Evolutionary conservation across 306 rosid species (phyloP).

Genomic region (Quercus engelmannii): DNA sequence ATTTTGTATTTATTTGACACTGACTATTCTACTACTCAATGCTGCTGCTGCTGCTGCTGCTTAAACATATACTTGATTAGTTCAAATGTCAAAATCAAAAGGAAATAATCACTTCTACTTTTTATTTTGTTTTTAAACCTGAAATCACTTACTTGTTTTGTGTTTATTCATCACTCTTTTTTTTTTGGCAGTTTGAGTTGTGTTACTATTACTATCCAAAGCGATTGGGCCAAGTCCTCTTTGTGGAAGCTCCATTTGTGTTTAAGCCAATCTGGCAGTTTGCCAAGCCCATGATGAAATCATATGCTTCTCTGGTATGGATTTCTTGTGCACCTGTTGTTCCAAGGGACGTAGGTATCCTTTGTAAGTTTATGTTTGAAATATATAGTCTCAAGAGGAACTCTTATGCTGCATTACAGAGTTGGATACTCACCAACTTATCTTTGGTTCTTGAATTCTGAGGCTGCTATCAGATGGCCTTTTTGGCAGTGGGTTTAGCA

Average conservation of each 20-base stretch:
- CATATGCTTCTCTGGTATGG: constrained; percentile 83
- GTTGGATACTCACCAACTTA: neutral
- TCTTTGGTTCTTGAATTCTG: neutral
- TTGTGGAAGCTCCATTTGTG: constrained; percentile 84
- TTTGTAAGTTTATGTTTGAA: neutral
- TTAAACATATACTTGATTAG: neutral
- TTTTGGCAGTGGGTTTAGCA: neutral
- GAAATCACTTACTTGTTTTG: neutral
- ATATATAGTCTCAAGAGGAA: neutral
- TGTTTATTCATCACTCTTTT: constrained; percentile 8
- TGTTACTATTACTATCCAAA: constrained; percentile 83
- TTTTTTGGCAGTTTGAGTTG: constrained; percentile 77
- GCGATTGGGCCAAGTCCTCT: constrained; percentile 74
- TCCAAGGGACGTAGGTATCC: neutral
- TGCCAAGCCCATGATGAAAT: constrained; percentile 71
- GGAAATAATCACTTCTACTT: neutral
- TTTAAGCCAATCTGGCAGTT: constrained; percentile 89
- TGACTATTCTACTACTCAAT: neutral
- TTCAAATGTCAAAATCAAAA: neutral
- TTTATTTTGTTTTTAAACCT: neutral
- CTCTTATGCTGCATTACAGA: neutral
- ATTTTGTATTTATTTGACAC: neutral
- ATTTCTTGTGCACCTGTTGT: neutral
- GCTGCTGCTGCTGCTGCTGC: neutral
- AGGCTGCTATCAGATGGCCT: neutral